Conservation (phyloP, 1,284 basidiomycete species). For the Phellopilus nigrolimitatus region DNA sequence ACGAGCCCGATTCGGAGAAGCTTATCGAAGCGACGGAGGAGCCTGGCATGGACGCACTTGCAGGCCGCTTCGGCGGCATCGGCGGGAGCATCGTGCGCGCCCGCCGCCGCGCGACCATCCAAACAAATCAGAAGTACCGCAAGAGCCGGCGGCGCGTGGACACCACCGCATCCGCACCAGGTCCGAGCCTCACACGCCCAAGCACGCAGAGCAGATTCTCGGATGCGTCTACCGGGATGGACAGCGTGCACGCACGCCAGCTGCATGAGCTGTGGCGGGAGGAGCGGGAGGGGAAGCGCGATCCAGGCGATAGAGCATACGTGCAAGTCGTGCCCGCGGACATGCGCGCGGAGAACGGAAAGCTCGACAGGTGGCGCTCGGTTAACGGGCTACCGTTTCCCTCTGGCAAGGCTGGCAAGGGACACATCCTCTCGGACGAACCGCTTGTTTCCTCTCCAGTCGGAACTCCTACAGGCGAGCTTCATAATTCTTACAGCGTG, state of each 20-base stretch:
- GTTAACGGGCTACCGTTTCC: constrained; percentile 15
- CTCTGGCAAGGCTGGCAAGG: not conserved
- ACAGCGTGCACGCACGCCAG: constrained; percentile 10
- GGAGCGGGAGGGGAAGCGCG: constrained; percentile 12
- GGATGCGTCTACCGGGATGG: constrained; percentile 10
- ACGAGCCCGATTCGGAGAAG: constrained; percentile 53
- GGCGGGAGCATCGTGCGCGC: constrained; percentile 45
- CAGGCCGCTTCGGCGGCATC: constrained; percentile 44
- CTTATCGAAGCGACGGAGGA: constrained; percentile 32
- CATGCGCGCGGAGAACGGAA: not conserved
- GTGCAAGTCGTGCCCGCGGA: not conserved
- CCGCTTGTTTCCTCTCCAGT: constrained; percentile 6
- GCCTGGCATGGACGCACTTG: constrained; percentile 37
- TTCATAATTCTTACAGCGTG: constrained; percentile 9
- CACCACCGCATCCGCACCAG: constrained; percentile 14
- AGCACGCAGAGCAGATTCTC: constrained; percentile 1
- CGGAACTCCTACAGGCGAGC: constrained; percentile 4
- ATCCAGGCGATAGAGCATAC: not conserved
- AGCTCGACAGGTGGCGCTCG: not conserved
- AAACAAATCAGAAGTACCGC: not conserved
- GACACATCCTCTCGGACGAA: constrained; percentile 9
- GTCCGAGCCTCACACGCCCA: not conserved
- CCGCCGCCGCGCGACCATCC: constrained; percentile 24
- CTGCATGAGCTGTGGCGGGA: constrained; percentile 15
- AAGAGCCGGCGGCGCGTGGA: constrained; percentile 4